Conservation (phyloP, 805 yeast species). For the Candida bentonensis region DNA sequence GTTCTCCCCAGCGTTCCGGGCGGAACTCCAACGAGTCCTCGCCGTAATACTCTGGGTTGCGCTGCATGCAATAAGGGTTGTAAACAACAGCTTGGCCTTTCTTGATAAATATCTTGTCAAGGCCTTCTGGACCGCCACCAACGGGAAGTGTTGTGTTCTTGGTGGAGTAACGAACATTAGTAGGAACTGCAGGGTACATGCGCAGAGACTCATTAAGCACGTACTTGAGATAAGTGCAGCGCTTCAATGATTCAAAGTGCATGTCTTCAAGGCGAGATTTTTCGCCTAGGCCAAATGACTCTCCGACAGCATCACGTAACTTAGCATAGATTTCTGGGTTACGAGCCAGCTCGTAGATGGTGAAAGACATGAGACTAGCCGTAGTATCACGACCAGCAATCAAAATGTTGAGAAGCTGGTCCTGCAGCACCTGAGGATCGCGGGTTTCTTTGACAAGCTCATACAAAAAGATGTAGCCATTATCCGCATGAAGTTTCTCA, state of each 20-base stretch:
- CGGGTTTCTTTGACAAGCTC: slow-evolving; percentile 31
- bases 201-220: slow-evolving; percentile 32
- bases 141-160: slow-evolving; percentile 32
- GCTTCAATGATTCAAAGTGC: slow-evolving; percentile 29
- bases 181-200: slow-evolving; percentile 33
- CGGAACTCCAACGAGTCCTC: slow-evolving; percentile 25
- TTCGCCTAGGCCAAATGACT: slow-evolving; percentile 13
- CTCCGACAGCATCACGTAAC: slow-evolving; percentile 18
- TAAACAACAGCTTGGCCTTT: slow-evolving; percentile 28
- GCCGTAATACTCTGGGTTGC: slow-evolving; percentile 25
- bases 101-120: slow-evolving; percentile 23
- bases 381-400: slow-evolving; percentile 37
- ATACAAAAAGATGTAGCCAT: slow-evolving; percentile 28
- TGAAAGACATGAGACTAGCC: slow-evolving; percentile 28
- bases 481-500: slow-evolving; percentile 22
- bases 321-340: slow-evolving; percentile 24
- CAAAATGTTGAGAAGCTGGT: slow-evolving; percentile 30
- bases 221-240: slow-evolving; percentile 28
- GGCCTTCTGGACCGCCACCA: slow-evolving; percentile 31
- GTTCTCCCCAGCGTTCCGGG: slow-evolving; percentile 25
- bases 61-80: slow-evolving; percentile 26
- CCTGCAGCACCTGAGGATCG: slow-evolving; percentile 28
- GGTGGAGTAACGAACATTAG: slow-evolving; percentile 28
- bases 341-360: slow-evolving; percentile 27
- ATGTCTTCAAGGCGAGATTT: slow-evolving; percentile 11